phyloP scores from a whole-genome alignment of 1,284 basidiomycete genomes.

The Apiotrichum mycotoxinovorans region DNA sequence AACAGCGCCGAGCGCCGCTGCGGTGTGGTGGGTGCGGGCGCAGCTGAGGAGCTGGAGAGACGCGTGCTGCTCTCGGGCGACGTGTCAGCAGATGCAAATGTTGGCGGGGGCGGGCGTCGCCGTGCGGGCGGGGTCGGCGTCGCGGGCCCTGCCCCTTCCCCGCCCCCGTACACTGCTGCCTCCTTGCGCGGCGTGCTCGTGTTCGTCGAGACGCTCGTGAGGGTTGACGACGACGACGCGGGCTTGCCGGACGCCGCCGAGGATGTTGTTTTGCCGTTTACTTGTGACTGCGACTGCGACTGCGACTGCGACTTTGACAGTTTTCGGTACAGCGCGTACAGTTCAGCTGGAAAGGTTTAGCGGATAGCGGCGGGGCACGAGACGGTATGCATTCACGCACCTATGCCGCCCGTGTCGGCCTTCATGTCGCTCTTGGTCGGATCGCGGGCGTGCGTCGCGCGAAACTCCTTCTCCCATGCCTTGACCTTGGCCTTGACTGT shows the following conservation, averaged over 20 bases:
- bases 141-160: too few relatives aligned
- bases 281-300: too few relatives aligned
- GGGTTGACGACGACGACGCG: too few relatives aligned
- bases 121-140: not conserved
- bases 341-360: constrained; percentile 57
- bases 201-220: too few relatives aligned
- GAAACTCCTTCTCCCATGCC: constrained; percentile 74
- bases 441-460: constrained; percentile 58
- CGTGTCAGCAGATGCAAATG: constrained; percentile 17
- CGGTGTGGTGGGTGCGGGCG: constrained; percentile 18
- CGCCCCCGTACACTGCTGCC: too few relatives aligned
- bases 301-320: constrained; percentile 55
- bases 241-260: not conserved
- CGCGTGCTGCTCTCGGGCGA: not conserved
- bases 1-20: constrained; percentile 17
- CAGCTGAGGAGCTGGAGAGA: not conserved
- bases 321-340: constrained; percentile 77
- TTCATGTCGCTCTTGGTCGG: constrained; percentile 77
- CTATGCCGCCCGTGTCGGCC: constrained; percentile 59
- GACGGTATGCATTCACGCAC: constrained; percentile 53
- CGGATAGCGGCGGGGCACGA: not conserved
- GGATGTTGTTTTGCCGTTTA: not conserved
- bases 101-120: not conserved
- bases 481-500: constrained; percentile 71
- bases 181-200: too few relatives aligned